Base-by-base conservation (phyloP, 129 eudicot genomes). In the Flaveria trinervia region DNA sequence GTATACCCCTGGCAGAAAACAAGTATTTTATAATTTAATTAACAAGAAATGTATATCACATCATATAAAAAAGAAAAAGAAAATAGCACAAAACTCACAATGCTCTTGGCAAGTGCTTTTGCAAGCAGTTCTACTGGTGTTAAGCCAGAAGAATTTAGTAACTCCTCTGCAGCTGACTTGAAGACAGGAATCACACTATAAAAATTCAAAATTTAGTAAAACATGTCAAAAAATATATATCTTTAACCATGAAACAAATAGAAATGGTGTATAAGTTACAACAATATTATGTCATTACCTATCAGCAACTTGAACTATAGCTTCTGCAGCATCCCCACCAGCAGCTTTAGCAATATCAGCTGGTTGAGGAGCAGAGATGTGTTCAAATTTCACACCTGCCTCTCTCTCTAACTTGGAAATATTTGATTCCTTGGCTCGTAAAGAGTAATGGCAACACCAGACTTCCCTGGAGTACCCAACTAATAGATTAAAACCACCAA, bases 291-390 rank as follows among this genome's bases (percentile, higher is more conserved):
- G 11, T 10, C 1, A 3, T 22, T 85, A 89, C 96, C 96, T 89
- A 81, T 94, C 89, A 8, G 94, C 83, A 50, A 91, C 85, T 77
- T 81, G 85, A 33, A 77, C 48, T 57, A 94, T 91, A 26, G 82
- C 83, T 80, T 91, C 96, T 25, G 91, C 92, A 7, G 97, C 97
- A 77, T 91, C 99, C 20, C 60, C 77, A 46, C 97, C 96, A 79
- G 97, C 97, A 59, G 96, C 92, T 83, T 91, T 87, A 46, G 99
- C 99, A 83, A 94, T 85, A 82, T 94, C 99, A 39, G 91, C 83
- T 36, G 97, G 99, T 80, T 94, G 99, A 49, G 99, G 97, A 74
- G 99, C 97, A 69, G 94, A 78, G 26, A 89, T 20, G 22, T 88
- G 96, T 74, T 95, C 99, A 50, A 95, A 95, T 61, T 95, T 91